Base-by-base conservation (phyloP, 164 flowering plant genomes). In the Vitis rotundifolia region DNA sequence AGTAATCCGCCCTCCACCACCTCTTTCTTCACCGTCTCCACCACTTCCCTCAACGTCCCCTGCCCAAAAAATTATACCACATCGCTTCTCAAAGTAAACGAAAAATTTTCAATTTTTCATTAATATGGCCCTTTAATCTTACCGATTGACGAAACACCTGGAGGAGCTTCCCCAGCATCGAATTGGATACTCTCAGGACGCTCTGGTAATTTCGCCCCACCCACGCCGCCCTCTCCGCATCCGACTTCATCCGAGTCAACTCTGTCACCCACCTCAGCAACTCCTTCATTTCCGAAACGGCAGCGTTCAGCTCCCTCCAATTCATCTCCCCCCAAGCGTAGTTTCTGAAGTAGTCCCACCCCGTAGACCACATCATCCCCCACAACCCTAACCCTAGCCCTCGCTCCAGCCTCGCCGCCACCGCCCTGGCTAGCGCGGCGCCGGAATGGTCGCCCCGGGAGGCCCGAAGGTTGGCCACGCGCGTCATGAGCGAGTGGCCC, bases 381-480 rank as follows among this genome's bases (percentile, higher is more conserved):
- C 71, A 80, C 18, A 84, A 74, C 47, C 90, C 80, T 11, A 83
- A 53, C 69, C 87, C 86, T 3, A 56, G 26, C 16, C 73, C 79
- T 4, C 68, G 74, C 57, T 86, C 83, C 31, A 90, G 71, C 72
- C 82, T 79, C 28, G 59, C 67, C 31, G 91, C 91, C 19, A 88
- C 49, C 47, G 28, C 19, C 44, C 68, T 64, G 28, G 92, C 95
- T 28, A 91, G 76, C 18, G 65, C 47, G 3, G 89, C 68, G 0
- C 91, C 92, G 1, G 74, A 26, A 57, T 18, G 2, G 79, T 88
- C 91, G 22, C 91, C 92, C 4, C 91, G 80, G 5, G 83, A 59
- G 16, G 76, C 78, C 15, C 95, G 88, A 14, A 84, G 83, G 70
- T 75, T 83, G 70, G 91, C 80, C 48, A 90, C 89, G 76, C 92